Evolutionary conservation across 495 filamentous ascomycete genomes (phyloP).

Genomic region (Xylaria curta): DNA sequence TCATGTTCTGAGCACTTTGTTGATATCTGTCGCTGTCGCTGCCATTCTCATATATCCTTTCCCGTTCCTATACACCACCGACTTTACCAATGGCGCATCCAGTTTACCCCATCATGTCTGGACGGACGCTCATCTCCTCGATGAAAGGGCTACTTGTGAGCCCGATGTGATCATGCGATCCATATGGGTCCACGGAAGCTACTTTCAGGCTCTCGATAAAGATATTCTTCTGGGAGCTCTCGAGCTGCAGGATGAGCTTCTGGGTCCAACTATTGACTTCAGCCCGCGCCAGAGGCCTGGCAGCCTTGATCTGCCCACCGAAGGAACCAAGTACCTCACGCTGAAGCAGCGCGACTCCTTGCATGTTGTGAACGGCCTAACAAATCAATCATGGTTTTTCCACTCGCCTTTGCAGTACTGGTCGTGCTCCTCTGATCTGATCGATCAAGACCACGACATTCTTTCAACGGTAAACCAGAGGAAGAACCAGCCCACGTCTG

Average conservation of each 20-base stretch:
- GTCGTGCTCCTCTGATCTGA: slow-evolving; percentile 63
- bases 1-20: slow-evolving; percentile 69
- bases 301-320: slow-evolving; percentile 31
- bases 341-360: slow-evolving; percentile 52
- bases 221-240: slow-evolving; percentile 67
- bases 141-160: slow-evolving; percentile 42
- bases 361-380: slow-evolving; percentile 59
- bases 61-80: slow-evolving; percentile 69
- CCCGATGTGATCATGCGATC: slow-evolving; percentile 64
- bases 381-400: slow-evolving; percentile 65
- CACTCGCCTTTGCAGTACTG: slow-evolving; percentile 79
- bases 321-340: slow-evolving; percentile 41
- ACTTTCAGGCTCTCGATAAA: slow-evolving; percentile 71
- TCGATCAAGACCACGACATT: slow-evolving; percentile 64
- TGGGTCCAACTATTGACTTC: slow-evolving; percentile 60
- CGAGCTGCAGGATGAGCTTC: slow-evolving; percentile 65
- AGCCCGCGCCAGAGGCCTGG: slow-evolving; percentile 44
- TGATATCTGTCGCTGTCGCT: slow-evolving; percentile 67
- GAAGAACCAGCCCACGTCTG: slow-evolving; percentile 58
- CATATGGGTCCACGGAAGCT: slow-evolving; percentile 66
- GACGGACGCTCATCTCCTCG: slow-evolving; percentile 70
- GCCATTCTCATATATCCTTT: slow-evolving; percentile 70
- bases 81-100: slow-evolving; percentile 64
- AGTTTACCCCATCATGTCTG: slow-evolving; percentile 76
- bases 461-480: slow-evolving; percentile 68